Percentiles rank a stretch among this genome's conserved stretches.
Conservation (phyloP, 1,139 yeast genomes). For the Insectozyma bohioensis region DNA sequence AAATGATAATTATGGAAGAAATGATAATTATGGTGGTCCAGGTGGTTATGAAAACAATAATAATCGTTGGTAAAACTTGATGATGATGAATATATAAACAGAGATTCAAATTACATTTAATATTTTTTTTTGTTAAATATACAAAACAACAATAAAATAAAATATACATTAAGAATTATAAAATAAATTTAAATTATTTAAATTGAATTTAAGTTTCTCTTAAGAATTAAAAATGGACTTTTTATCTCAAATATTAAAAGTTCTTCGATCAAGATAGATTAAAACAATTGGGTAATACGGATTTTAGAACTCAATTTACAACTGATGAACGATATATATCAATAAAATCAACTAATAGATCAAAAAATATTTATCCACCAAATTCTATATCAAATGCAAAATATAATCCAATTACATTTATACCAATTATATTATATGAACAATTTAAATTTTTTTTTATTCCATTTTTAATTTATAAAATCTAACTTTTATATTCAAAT, state of each 20-base stretch:
- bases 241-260: too few species aligned
- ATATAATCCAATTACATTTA: constrained; percentile 82
- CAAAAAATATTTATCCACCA: constrained; percentile 49
- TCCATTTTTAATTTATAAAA: too few species aligned
- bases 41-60: constrained; percentile 1
- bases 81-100: too few species aligned
- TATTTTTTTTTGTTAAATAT: background rate
- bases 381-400: constrained; percentile 94
- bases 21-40: background rate
- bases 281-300: constrained; percentile 15
- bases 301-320: constrained; percentile 10
- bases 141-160: constrained; percentile 1
- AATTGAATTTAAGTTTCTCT: background rate
- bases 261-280: constrained; percentile 27
- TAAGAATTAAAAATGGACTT: too few species aligned
- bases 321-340: constrained; percentile 32
- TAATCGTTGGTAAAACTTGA: constrained; percentile 4
- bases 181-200: background rate
- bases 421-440: constrained; percentile 87
- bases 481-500: too few species aligned
- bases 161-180: background rate
- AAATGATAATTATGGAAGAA: constrained; percentile 1
- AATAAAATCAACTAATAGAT: constrained; percentile 33
- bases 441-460: constrained; percentile 97
- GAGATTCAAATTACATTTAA: background rate